Conservation (phyloP, 192 early-diverging fungal species). For the Dissophora globulifera region DNA sequence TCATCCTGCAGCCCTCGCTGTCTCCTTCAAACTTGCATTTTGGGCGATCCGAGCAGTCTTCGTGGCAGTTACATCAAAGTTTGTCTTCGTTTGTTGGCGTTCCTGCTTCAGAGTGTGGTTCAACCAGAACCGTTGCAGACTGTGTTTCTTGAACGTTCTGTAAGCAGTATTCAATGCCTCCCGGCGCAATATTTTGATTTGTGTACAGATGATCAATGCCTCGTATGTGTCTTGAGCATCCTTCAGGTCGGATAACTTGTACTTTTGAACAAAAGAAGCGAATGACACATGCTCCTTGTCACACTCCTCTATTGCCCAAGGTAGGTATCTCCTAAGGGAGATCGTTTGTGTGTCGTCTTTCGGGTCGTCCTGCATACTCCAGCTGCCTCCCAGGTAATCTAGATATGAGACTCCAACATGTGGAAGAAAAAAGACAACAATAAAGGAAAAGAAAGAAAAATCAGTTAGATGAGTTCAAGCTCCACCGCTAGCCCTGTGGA, state of each 20-base stretch:
- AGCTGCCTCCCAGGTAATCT: conserved; percentile 3
- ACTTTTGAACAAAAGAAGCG: conserved; percentile 16
- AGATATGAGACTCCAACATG: background rate
- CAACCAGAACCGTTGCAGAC: conserved; percentile 9
- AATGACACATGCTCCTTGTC: conserved; percentile 12
- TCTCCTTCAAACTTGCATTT: conserved; percentile 14
- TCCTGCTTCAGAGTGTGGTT: conserved; percentile 11
- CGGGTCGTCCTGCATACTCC: conserved; percentile 5
- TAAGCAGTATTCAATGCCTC: conserved; percentile 4
- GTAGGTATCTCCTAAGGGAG: conserved; percentile 4
- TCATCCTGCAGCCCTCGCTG: conserved; percentile 9
- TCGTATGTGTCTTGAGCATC: conserved; percentile 14
- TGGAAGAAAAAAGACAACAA: background rate
- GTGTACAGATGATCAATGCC: conserved; percentile 2
- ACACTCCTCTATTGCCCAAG: conserved; percentile 5
- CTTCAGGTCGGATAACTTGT: conserved; percentile 9
- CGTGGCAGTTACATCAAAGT: conserved; percentile 9
- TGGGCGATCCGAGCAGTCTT: conserved; percentile 14
- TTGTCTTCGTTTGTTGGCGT: conserved; percentile 10
- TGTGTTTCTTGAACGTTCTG: conserved; percentile 8
- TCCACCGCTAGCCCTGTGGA: conserved; percentile 1
- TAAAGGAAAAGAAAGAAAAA: no score
- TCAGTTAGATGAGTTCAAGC: background rate
- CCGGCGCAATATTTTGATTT: conserved; percentile 7
- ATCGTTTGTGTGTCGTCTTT: conserved; percentile 3